Evolutionary conservation across 1,284 basidiomycete genomes (phyloP), one percentile per base, ranked within the genome.

Genomic region (Bondarzewia mesenterica): DNA sequence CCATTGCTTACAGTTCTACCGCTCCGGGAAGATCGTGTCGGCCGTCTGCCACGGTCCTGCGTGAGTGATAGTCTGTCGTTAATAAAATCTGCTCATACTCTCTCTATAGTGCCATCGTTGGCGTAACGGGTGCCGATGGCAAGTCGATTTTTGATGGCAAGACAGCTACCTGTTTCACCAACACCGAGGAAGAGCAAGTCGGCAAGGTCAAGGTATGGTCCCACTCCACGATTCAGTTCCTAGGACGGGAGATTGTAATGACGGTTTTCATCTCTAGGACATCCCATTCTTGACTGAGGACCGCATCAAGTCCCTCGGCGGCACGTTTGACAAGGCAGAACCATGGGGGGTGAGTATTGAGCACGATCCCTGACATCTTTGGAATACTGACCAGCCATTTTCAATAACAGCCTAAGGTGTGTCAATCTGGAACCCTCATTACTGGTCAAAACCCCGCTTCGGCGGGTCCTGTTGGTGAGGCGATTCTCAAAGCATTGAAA

Each of bases 11-110:
- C 49, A 81, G 75, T 83, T 88, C 66, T 87, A 76, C 67, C 70
- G 71, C 46, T 56, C 66, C 2, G 70, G 70, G 48, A 88, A 87
- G 64, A 64, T 80, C 42, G 72, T 75, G 2, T 56, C 76, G 26
- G 84, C 84, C 5, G 85, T 89, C n/a, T 89, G 85, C 67, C 86
- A 89, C 63, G 86, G 84, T 26, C 75, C 84, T 53, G 82, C 75
- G 65, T 70, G 51, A 57, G 66, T 58, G 29, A 2, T 15, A 27
- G 25, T 21, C 35, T 12, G 16, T 15, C 42, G 21, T 15, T n/a
- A 23, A 16, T 29, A 35, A 21, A 18, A 41, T 8, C 22, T 14
- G 14, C 18, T 22, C 29, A 25, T 27, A 8, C 7, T 35, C 18
- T 4, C 42, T 7, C 26, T 8, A 37, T 12, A 59, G 69, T 40